Evolutionary conservation across 257 asterid genomes (phyloP).

Genomic region (Gentiana macrophylla): DNA sequence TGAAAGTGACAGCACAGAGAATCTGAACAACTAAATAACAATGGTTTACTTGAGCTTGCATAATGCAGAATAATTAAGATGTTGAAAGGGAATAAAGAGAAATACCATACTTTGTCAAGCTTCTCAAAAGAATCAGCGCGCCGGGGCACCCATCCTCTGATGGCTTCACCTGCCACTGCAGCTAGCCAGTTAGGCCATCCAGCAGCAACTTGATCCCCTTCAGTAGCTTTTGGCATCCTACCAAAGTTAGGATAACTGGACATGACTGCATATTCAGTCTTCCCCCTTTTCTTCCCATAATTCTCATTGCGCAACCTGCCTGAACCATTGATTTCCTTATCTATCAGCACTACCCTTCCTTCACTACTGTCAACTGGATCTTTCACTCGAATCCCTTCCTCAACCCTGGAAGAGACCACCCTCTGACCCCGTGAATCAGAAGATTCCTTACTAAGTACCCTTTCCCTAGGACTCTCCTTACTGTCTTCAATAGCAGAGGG

Average conservation of each 20-base stretch:
- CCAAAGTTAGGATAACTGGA: conserved; percentile 34
- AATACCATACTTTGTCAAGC: conserved; percentile 30
- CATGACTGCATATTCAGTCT: conserved; percentile 35
- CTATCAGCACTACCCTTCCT: conserved; percentile 46
- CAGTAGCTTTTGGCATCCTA: conserved; percentile 7
- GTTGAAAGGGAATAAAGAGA: not conserved
- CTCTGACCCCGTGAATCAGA: conserved; percentile 40
- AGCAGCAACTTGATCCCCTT: conserved; percentile 52
- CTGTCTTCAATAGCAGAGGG: conserved; percentile 71
- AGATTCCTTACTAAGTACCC: conserved; percentile 38
- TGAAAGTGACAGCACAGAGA: no score
- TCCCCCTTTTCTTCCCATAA: conserved; percentile 64
- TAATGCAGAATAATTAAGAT: not conserved
- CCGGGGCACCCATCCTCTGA: conserved; percentile 56
- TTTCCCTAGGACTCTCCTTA: conserved; percentile 67
- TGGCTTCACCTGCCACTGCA: conserved; percentile 61
- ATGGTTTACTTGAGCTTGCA: no score
- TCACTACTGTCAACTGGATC: conserved; percentile 50
- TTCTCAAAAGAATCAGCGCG: conserved; percentile 44
- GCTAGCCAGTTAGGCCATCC: conserved; percentile 78
- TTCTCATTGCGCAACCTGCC: conserved; percentile 38
- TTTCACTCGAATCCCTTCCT: conserved; percentile 41
- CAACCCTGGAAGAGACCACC: conserved; percentile 54
- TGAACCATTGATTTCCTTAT: conserved; percentile 63
- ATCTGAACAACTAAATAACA: no score